These are phyloP conservation scores for Solanum ossicruentum DNA, from an alignment of 257 asterid species.

Conservation along the genomic window DNA sequence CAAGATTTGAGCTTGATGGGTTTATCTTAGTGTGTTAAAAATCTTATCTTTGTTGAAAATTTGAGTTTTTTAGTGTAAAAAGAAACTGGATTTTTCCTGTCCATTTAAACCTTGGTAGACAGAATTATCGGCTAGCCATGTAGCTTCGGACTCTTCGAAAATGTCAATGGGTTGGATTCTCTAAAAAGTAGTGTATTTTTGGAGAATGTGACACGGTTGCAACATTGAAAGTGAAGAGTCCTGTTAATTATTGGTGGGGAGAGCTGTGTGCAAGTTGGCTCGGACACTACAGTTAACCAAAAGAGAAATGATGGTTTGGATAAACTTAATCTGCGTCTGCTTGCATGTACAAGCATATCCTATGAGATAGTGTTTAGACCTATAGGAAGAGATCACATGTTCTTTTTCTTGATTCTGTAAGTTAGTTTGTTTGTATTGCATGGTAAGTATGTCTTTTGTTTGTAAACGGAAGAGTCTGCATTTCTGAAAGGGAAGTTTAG, in stretches of 20 bases:
- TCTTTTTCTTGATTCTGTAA: background rate
- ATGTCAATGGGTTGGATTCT: too few relatives aligned
- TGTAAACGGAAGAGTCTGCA: background rate
- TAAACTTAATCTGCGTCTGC: background rate
- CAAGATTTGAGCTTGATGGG: background rate
- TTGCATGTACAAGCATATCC: background rate
- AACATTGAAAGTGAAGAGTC: too few relatives aligned
- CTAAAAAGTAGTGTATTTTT: too few relatives aligned
- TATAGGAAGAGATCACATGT: background rate
- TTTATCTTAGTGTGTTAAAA: background rate
- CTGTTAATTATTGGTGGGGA: background rate
- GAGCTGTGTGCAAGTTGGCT: background rate
- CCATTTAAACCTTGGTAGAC: background rate
- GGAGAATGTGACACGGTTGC: too few relatives aligned
- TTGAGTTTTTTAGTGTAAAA: background rate
- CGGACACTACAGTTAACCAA: background rate
- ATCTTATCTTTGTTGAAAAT: background rate
- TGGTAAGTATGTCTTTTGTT: background rate
- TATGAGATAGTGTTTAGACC: background rate
- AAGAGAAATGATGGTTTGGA: background rate
- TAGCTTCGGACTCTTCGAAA: too few relatives aligned
- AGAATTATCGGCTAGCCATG: background rate
- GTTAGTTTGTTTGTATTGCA: background rate
- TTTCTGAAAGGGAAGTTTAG: background rate
- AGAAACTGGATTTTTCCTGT: background rate